Evolutionary conservation across 1,139 yeast genomes (phyloP).

Genomic region (Lodderomyces margitis): DNA sequence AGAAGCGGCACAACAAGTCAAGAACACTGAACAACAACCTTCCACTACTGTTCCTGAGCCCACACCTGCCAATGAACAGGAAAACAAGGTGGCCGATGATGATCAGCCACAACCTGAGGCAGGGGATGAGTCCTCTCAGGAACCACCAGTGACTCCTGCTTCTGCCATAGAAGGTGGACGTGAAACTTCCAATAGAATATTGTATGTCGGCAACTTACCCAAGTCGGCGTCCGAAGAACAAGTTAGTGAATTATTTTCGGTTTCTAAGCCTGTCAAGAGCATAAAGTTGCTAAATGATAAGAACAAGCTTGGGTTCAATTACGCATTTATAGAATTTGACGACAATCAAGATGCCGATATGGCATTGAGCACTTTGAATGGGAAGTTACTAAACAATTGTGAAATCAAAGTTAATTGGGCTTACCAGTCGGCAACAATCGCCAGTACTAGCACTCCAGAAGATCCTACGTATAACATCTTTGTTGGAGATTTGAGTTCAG

Average conservation of each 20-base stretch:
- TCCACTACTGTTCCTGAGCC: conserved; percentile 3
- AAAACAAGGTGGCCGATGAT: conserved; percentile 8
- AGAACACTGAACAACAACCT: conserved; percentile 5
- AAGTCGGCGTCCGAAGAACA: conserved; percentile 63
- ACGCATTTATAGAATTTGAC: conserved; percentile 80
- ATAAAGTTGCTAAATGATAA: conserved; percentile 75
- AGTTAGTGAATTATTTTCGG: conserved; percentile 59
- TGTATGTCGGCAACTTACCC: conserved; percentile 76
- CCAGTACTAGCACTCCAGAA: conserved; percentile 42
- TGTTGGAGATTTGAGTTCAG: conserved; percentile 84
- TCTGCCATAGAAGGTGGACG: conserved; percentile 79
- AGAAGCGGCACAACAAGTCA: not conserved
- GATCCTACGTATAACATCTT: conserved; percentile 65
- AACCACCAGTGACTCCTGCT: conserved; percentile 42
- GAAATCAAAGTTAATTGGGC: conserved; percentile 79
- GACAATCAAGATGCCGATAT: conserved; percentile 55
- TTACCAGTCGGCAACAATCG: conserved; percentile 58
- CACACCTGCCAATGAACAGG: conserved; percentile 1
- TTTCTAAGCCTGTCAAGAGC: conserved; percentile 52
- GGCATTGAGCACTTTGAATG: conserved; percentile 63
- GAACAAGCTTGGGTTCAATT: conserved; percentile 70
- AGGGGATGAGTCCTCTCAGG: conserved; percentile 6
- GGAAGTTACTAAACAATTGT: conserved; percentile 48
- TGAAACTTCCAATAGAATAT: conserved; percentile 66
- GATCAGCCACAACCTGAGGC: conserved; percentile 20